phyloP scores from a whole-genome alignment of 2,329 filamentous ascomycete species.

The Talaromyces albobiverticillius region DNA sequence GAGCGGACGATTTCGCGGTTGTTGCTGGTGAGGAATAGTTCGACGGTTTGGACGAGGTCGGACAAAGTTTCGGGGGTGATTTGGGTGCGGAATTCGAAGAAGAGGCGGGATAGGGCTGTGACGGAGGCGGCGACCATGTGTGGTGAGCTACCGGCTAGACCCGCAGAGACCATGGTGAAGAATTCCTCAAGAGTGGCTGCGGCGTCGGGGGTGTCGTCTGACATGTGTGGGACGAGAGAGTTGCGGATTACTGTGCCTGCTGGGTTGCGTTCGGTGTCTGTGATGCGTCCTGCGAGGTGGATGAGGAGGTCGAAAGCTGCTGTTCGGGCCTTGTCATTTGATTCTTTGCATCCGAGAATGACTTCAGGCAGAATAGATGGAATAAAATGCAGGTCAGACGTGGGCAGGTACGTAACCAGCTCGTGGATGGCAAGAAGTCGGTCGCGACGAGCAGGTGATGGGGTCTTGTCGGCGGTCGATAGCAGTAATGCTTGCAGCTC shows the following conservation, averaged over 20 bases:
- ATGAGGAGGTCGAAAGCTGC: conserved; percentile 88
- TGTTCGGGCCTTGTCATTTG: conserved; percentile 89
- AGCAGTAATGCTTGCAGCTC: conserved; percentile 84
- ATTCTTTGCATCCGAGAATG: conserved; percentile 94
- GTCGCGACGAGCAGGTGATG: conserved; percentile 80
- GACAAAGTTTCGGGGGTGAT: conserved; percentile 68
- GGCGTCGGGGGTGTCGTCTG: conserved; percentile 71
- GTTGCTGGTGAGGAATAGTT: conserved; percentile 92
- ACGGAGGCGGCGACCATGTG: conserved; percentile 99
- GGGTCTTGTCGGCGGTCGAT: conserved; percentile 76
- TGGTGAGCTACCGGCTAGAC: conserved; percentile 84
- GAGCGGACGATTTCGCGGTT: conserved; percentile 96
- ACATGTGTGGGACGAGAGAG: conserved; percentile 83
- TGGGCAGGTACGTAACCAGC: conserved; percentile 74
- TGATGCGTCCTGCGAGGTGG: conserved; percentile 80
- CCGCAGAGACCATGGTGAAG: conserved; percentile 97
- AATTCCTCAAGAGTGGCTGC: conserved; percentile 87
- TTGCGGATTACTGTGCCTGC: conserved; percentile 75
- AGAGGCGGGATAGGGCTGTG: conserved; percentile 85
- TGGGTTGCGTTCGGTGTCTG: conserved; percentile 54
- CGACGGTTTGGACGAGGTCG: conserved; percentile 90
- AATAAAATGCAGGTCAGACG: conserved; percentile 83
- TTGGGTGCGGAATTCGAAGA: conserved; percentile 81
- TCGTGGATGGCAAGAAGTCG: conserved; percentile 78
- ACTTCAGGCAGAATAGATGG: conserved; percentile 89